Percentiles rank a stretch among this genome's conserved stretches.
Conservation (phyloP, 257 asterid genomes). For the Vinca minor region DNA sequence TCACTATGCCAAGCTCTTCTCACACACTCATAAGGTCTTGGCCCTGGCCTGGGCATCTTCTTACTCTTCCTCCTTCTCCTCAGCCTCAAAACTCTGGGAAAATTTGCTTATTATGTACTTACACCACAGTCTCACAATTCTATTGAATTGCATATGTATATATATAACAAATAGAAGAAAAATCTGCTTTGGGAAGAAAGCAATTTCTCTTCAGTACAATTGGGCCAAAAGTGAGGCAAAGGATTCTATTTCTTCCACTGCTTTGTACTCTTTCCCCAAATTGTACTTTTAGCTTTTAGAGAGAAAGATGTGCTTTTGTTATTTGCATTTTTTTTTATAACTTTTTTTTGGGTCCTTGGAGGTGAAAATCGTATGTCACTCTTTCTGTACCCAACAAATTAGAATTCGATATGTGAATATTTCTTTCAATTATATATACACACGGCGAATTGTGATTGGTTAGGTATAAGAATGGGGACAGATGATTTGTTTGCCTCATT, state of each 20-base stretch:
- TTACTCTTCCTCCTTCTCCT: slow-evolving; percentile 9
- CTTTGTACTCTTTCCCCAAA: slow-evolving; percentile 12
- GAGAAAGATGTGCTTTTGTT: slow-evolving; percentile 25
- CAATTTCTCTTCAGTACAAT: slow-evolving; percentile 9
- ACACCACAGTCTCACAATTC: slow-evolving; percentile 6
- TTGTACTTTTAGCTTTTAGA: slow-evolving; percentile 12
- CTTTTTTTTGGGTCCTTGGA: background rate
- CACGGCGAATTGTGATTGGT: too few relatives aligned
- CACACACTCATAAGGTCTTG: slow-evolving; percentile 76
- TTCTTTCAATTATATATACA: too few relatives aligned
- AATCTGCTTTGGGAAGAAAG: slow-evolving; percentile 15
- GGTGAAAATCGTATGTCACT: too few relatives aligned
- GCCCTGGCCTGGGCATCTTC: slow-evolving; percentile 81
- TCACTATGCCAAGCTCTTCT: slow-evolving; percentile 92
- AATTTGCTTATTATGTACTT: background rate
- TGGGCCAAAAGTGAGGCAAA: slow-evolving; percentile 13
- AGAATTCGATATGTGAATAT: too few relatives aligned
- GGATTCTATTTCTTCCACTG: slow-evolving; percentile 7
- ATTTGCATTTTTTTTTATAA: too few relatives aligned
- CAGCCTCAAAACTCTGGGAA: background rate
- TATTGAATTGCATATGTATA: background rate
- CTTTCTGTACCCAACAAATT: too few relatives aligned
- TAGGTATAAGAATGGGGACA: too few relatives aligned
- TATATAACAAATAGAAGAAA: slow-evolving; percentile 4
- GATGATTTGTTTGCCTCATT: too few relatives aligned